A percentile compares a stretch with the other conserved stretches of the same genome.
Evolutionary conservation across 257 asterid species (phyloP).

Genomic region (Ilex aquifolium): DNA sequence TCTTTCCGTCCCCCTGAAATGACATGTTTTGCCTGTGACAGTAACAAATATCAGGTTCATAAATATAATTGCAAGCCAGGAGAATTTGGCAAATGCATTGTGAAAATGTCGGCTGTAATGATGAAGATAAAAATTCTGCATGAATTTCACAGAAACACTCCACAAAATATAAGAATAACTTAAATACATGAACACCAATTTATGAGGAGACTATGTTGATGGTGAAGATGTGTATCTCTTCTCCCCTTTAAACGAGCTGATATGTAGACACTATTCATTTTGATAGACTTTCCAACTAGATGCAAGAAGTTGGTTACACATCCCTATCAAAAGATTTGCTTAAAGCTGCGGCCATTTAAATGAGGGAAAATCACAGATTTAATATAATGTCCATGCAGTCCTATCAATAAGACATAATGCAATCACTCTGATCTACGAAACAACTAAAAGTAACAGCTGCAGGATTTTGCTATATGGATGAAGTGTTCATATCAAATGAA

Average conservation of each 20-base stretch:
- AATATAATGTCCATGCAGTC: neutral
- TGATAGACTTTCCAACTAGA: no score
- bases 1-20: conserved; percentile 43
- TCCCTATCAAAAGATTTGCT: neutral
- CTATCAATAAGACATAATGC: neutral
- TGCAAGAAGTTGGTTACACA: neutral
- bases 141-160: no score
- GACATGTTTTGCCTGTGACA: conserved; percentile 47
- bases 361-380: neutral
- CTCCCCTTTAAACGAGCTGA: no score
- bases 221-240: no score
- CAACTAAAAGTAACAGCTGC: neutral
- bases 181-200: no score
- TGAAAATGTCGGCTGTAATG: no score
- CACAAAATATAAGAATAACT: no score
- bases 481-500: neutral
- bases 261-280: no score
- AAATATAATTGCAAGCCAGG: neutral
- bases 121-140: no score
- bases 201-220: no score
- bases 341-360: neutral
- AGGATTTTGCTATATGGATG: neutral
- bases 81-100: no score
- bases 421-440: neutral
- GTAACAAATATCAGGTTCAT: conserved; percentile 12